A percentile compares a stretch with the other conserved stretches of the same genome.
Conservation (phyloP, 805 yeast species). For the Wickerhamiella allomyrinae region DNA sequence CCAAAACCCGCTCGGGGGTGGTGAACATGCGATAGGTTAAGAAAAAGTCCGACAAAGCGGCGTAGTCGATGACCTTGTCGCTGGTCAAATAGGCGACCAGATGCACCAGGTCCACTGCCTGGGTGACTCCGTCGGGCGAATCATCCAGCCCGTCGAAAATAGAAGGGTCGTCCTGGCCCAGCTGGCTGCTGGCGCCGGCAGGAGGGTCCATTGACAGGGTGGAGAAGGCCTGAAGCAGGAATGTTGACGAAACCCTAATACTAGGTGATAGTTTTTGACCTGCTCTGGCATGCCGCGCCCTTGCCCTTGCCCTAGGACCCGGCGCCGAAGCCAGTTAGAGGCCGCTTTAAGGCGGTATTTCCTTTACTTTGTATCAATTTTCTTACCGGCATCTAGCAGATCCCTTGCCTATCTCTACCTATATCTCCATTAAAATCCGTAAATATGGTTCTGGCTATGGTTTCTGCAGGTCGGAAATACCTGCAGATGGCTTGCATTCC, state of each 20-base stretch:
- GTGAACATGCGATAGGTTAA: conserved; percentile 65
- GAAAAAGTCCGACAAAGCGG: conserved; percentile 70
- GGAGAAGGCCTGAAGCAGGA: neutral
- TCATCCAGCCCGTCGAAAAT: neutral
- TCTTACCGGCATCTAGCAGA: too few species aligned
- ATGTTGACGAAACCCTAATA: conserved; percentile 3
- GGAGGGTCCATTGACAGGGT: neutral
- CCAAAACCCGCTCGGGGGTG: conserved; percentile 42
- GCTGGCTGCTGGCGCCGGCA: conserved; percentile 1
- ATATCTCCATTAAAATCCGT: too few species aligned
- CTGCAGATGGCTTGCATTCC: too few species aligned
- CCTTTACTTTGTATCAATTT: too few species aligned
- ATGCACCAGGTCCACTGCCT: conserved; percentile 13
- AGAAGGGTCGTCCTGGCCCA: neutral
- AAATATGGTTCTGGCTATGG: too few species aligned
- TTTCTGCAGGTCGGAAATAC: too few species aligned
- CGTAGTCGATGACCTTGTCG: conserved; percentile 63
- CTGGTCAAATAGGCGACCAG: conserved; percentile 37
- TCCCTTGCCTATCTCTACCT: too few species aligned
- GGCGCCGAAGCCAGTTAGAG: too few species aligned
- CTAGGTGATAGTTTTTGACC: too few species aligned
- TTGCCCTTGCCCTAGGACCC: too few species aligned
- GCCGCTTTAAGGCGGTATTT: too few species aligned
- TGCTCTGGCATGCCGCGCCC: neutral
- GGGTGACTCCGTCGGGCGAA: conserved; percentile 8